Percentiles rank a stretch among this genome's conserved stretches.
Conservation (phyloP, 306 rosid species). For the Macrotyloma uniflorum region DNA sequence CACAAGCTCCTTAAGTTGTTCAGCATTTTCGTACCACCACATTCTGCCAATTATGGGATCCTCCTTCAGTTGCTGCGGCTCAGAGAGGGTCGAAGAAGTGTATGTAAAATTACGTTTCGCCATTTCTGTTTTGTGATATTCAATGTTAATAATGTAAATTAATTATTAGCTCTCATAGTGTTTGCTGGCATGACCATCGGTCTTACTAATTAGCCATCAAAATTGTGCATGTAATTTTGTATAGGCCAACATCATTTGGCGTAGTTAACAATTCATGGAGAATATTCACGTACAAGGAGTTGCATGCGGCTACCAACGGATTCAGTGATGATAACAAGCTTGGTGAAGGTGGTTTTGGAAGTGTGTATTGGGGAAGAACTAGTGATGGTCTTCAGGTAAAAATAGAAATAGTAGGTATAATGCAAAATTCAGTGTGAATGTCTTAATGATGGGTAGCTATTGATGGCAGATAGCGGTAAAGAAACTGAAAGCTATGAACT, state of each 20-base stretch:
- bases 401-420: neutral
- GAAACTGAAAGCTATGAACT: conserved; percentile 86
- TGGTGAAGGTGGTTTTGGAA: conserved; percentile 94
- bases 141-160: neutral
- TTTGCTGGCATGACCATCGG: neutral
- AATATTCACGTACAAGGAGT: conserved; percentile 80
- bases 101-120: conserved; percentile 32
- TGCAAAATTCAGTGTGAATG: neutral
- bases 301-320: conserved; percentile 83
- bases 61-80: conserved; percentile 58
- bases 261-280: conserved; percentile 68
- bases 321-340: conserved; percentile 77
- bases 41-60: conserved; percentile 63
- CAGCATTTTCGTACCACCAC: conserved; percentile 2
- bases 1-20: conserved; percentile 24
- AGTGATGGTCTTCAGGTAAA: conserved; percentile 73
- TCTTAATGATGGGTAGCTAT: neutral
- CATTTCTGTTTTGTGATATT: neutral
- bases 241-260: conserved; percentile 51
- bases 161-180: neutral
- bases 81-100: conserved; percentile 72
- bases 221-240: conserved; percentile 1
- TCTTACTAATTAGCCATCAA: neutral
- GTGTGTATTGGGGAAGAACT: conserved; percentile 85
- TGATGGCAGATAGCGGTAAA: conserved; percentile 83